phyloP scores from a whole-genome alignment of 1,139 yeast species.

The Debaryomyces psychrophilus region DNA sequence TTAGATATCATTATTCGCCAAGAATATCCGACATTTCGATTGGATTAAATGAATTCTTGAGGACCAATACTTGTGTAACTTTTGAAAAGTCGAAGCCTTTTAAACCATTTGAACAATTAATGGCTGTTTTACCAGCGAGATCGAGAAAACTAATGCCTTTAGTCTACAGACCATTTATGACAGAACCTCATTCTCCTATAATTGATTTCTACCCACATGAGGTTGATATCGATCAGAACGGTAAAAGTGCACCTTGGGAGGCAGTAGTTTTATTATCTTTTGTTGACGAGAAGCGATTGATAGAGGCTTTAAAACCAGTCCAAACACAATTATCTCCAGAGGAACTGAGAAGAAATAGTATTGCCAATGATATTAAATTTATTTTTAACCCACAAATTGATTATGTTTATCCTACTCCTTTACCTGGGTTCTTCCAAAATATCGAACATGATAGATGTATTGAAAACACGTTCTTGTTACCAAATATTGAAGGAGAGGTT shows the following conservation, averaged over 20 bases:
- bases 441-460: constrained; percentile 77
- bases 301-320: constrained; percentile 69
- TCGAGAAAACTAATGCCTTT: constrained; percentile 80
- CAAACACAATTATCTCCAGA: constrained; percentile 65
- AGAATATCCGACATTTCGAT: constrained; percentile 80
- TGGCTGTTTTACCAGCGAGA: constrained; percentile 97
- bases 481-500: constrained; percentile 50
- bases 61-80: constrained; percentile 43
- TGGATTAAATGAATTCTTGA: constrained; percentile 61
- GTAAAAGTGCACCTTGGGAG: constrained; percentile 97
- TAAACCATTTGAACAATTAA: constrained; percentile 91
- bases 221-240: constrained; percentile 88
- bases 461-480: constrained; percentile 58
- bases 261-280: constrained; percentile 95
- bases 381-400: constrained; percentile 77
- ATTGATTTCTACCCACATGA: constrained; percentile 88
- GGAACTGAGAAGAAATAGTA: constrained; percentile 72
- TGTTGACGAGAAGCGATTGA: constrained; percentile 79
- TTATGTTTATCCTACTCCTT: constrained; percentile 70
- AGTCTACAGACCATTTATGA: constrained; percentile 80
- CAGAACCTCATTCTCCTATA: constrained; percentile 87
- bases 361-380: constrained; percentile 71
- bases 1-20: constrained; percentile 86
- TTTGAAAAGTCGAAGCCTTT: constrained; percentile 81
- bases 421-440: constrained; percentile 77